Percentiles rank a stretch among this genome's conserved stretches.
These are phyloP conservation scores for Aristolochia contorta DNA, from an alignment of 164 flowering plant genomes.

Conservation along the genomic window DNA sequence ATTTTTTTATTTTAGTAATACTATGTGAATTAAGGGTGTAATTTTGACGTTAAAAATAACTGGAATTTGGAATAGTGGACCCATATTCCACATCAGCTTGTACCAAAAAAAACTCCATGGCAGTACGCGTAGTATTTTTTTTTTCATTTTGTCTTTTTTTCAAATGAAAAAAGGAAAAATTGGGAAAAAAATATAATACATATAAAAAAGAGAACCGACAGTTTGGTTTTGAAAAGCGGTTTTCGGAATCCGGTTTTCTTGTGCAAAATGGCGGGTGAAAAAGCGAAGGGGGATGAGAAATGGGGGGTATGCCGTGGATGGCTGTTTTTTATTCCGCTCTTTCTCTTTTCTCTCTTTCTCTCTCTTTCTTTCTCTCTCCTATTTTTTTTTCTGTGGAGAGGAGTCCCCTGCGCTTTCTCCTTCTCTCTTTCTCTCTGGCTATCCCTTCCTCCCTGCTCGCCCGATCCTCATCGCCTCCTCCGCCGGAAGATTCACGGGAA, in stretches of 20 bases:
- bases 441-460: conserved; percentile 1
- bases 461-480: conserved; percentile 5
- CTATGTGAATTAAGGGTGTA: no score
- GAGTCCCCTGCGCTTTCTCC: conserved; percentile 18
- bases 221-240: conserved; percentile 4
- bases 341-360: not conserved
- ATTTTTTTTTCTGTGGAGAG: conserved; percentile 36
- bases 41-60: no score
- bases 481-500: not conserved
- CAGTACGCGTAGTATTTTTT: not conserved
- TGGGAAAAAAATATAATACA: not conserved
- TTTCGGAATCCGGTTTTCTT: conserved; percentile 2
- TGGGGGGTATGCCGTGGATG: conserved; percentile 8
- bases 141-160: no score
- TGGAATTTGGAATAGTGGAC: no score
- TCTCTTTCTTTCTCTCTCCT: conserved; percentile 1
- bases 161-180: not conserved
- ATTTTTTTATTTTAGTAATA: no score
- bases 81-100: no score
- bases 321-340: conserved; percentile 25
- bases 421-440: conserved; percentile 6
- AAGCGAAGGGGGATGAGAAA: not conserved
- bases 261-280: not conserved
- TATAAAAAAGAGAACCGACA: conserved; percentile 3
- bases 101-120: no score